Evolutionary conservation across 2,329 filamentous ascomycete species (phyloP).

Genomic region (Orbilia quercus): DNA sequence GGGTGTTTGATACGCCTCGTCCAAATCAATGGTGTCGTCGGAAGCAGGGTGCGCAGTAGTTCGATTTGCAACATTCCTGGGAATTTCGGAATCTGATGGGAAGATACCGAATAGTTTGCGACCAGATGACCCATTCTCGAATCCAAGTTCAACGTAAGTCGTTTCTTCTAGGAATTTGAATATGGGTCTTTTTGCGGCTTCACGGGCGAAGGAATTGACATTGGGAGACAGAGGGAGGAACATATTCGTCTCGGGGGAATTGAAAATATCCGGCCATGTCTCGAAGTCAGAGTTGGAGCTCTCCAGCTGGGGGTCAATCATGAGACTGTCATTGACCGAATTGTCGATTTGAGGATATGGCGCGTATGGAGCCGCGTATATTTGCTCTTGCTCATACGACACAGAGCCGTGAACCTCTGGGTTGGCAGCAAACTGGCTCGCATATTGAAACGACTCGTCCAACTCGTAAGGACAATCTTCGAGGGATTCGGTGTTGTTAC

Average conservation of each 20-base stretch:
- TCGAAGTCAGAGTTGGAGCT: constrained; percentile 18
- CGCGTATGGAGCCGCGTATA: constrained; percentile 16
- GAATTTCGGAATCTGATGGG: too few relatives aligned
- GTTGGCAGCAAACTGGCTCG: background rate
- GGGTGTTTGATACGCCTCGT: constrained; percentile 17
- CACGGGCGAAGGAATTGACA: too few relatives aligned
- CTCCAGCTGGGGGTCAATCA: constrained; percentile 18
- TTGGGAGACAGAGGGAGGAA: constrained; percentile 1
- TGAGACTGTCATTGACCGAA: background rate
- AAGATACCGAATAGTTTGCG: too few relatives aligned
- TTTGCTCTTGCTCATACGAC: background rate
- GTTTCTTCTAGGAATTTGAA: too few relatives aligned
- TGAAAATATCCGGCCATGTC: constrained; percentile 1
- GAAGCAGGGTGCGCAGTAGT: constrained; percentile 12
- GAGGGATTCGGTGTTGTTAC: background rate
- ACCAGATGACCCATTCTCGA: too few relatives aligned
- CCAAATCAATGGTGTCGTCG: constrained; percentile 44
- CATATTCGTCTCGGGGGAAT: constrained; percentile 12
- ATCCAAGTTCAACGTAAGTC: too few relatives aligned
- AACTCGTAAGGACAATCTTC: constrained; percentile 42
- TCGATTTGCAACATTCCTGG: background rate
- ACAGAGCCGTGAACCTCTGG: background rate
- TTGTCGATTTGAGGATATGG: background rate
- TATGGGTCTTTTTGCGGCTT: too few relatives aligned
- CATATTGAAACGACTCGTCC: background rate